Evolutionary conservation across 768 basidiomycete genomes (phyloP).

Genomic region (Gloeophyllum trabeum): DNA sequence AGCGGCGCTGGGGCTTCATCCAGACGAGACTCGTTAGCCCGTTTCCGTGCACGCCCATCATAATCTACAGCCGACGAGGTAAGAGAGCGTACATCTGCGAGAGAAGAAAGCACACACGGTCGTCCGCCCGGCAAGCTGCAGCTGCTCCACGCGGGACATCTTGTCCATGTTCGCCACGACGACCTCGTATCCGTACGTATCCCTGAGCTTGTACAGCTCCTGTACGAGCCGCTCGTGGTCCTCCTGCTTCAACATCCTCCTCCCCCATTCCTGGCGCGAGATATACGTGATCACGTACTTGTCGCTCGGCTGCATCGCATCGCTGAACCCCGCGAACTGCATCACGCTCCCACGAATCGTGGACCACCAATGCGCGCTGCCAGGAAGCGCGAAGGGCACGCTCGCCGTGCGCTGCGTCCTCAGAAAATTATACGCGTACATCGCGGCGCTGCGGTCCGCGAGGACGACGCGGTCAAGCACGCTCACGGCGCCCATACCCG

Average conservation of each 20-base stretch:
- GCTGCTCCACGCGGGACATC: slow-evolving; percentile 69
- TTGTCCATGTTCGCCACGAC: slow-evolving; percentile 82
- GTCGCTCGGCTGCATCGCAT: slow-evolving; percentile 26
- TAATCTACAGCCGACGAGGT: slow-evolving; percentile 44
- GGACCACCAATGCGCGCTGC: slow-evolving; percentile 78
- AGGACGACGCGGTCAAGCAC: slow-evolving; percentile 84
- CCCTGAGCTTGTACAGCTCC: slow-evolving; percentile 59
- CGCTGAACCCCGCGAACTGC: slow-evolving; percentile 47
- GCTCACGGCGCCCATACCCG: slow-evolving; percentile 53
- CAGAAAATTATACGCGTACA: slow-evolving; percentile 53
- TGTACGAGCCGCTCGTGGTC: slow-evolving; percentile 73
- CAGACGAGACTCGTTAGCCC: slow-evolving; percentile 81
- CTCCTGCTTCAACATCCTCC: slow-evolving; percentile 66
- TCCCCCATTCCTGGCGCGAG: slow-evolving; percentile 79
- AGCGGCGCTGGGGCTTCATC: slow-evolving; percentile 79
- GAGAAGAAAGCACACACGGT: slow-evolving; percentile 44
- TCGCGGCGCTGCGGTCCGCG: slow-evolving; percentile 79
- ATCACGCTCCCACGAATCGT: slow-evolving; percentile 65
- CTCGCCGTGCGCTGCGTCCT: slow-evolving; percentile 70
- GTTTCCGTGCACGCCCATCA: slow-evolving; percentile 94
- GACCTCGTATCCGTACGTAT: slow-evolving; percentile 73
- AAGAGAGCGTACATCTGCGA: not conserved
- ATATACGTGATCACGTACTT: slow-evolving; percentile 88
- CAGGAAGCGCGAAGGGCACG: slow-evolving; percentile 64
- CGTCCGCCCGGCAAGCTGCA: slow-evolving; percentile 70